Conservation (phyloP, 768 basidiomycete species). For the Xerocomellus amylosporus region DNA sequence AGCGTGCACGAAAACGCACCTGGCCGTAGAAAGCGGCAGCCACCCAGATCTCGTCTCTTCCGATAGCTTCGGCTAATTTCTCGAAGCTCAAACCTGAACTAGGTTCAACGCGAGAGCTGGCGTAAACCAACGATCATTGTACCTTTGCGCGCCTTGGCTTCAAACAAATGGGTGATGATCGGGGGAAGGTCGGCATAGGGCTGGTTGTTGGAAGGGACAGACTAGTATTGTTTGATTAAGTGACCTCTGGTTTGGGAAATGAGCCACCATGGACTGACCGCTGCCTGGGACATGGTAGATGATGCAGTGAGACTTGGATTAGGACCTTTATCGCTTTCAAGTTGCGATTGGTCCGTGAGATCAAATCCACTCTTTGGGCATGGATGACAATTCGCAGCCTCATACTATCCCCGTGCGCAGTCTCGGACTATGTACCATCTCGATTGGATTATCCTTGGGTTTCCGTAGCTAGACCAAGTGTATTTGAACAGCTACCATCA, state of each 20-base stretch:
- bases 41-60: constrained; percentile 78
- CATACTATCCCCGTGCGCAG: not conserved
- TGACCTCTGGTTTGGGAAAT: not conserved
- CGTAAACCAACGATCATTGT: not conserved
- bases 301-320: not conserved
- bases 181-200: constrained; percentile 53
- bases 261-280: constrained; percentile 28
- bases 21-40: constrained; percentile 82
- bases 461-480: constrained; percentile 4
- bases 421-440: constrained; percentile 6
- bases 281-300: constrained; percentile 39
- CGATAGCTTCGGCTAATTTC: constrained; percentile 60
- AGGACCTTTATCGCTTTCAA: no score
- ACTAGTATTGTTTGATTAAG: constrained; percentile 28
- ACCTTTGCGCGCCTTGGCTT: constrained; percentile 70
- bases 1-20: constrained; percentile 35
- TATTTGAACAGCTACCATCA: constrained; percentile 7
- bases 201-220: constrained; percentile 39
- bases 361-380: not conserved
- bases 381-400: not conserved
- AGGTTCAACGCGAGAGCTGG: not conserved
- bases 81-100: constrained; percentile 63
- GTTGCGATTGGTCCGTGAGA: no score
- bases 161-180: constrained; percentile 50
- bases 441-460: not conserved